Base-by-base conservation (phyloP, 352 stramenopile genomes). In the Globisporangium carolinianum region DNA sequence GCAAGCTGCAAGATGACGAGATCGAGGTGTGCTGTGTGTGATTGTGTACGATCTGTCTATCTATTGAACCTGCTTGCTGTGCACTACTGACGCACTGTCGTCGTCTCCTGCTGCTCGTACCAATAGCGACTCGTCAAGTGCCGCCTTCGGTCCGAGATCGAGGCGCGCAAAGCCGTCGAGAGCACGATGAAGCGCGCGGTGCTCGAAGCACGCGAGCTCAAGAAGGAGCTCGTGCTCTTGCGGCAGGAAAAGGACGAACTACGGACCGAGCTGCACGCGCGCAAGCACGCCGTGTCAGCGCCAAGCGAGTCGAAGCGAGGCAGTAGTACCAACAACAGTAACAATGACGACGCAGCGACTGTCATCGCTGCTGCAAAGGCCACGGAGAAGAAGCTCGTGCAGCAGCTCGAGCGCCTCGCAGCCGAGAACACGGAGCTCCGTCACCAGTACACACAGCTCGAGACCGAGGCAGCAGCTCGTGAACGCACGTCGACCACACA, bases 101-200 rank as follows among this genome's bases (percentile, higher is more conserved):
- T 32, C 24, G 2, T 32, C 24, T 32, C 24, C 24, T 32, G 24
- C 24, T 32, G 24, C 24, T 32, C 24, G 24, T 32, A 32, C 24
- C 24, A 32, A 24, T 56, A 90, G 80, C 70, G 76, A 36, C 71
- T 91, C 39, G 81, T 89, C 24, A 91, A 91, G 69, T 91, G 78
- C 65, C 81, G 81, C 12, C 55, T 89, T 14, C 76, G 81, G 8
- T 91, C 81, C 37, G 81, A 91, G 66, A 76, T 84, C 10, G 79
- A 91, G 54, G 79, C 76, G 18, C 75, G 81, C 18, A 91, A 89
- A 58, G 79, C 81, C 1, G 73, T 70, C 0, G 79, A 91, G 53
- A 80, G 66, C 36, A 87, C 76, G 18, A 89, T 87, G 81, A 89
- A 87, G 62, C 76, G 79, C 7, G 81, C 79, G 1, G 79, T 91